These are phyloP conservation scores for Pezicula rhizophila DNA, from an alignment of 2,329 filamentous ascomycete species.

Conservation along the genomic window DNA sequence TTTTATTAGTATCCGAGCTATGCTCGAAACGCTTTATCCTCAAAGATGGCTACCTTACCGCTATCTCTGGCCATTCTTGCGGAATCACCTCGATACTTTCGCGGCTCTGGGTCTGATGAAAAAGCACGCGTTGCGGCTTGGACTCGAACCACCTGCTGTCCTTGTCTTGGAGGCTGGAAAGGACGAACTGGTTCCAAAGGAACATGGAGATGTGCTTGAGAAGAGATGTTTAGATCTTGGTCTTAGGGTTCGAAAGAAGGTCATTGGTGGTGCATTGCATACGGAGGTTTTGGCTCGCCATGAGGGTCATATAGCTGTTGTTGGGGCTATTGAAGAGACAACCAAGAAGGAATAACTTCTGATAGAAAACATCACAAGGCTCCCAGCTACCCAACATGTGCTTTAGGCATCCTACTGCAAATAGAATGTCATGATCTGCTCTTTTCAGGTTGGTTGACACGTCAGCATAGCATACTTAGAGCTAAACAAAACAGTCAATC, in stretches of 20 bases:
- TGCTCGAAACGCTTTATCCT: conserved; percentile 68
- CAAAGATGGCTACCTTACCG: conserved; percentile 76
- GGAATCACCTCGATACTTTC: conserved; percentile 54
- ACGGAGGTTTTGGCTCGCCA: conserved; percentile 46
- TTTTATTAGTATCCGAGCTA: conserved; percentile 63
- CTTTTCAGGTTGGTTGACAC: too few species aligned
- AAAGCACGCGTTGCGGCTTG: conserved; percentile 20
- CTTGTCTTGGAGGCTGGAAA: conserved; percentile 43
- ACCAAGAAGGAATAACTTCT: not conserved
- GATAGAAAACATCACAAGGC: too few species aligned
- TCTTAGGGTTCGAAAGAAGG: conserved; percentile 38
- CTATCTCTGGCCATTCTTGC: conserved; percentile 67
- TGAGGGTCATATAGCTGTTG: conserved; percentile 39
- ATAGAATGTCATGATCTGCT: too few species aligned
- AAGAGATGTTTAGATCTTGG: conserved; percentile 42
- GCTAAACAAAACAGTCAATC: too few species aligned
- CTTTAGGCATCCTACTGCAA: not conserved
- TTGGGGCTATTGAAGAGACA: conserved; percentile 32
- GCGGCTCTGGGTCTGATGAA: conserved; percentile 42
- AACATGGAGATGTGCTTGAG: conserved; percentile 41
- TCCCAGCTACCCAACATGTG: not conserved
- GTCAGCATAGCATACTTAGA: too few species aligned
- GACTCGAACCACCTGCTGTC: conserved; percentile 9
- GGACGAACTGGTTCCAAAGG: conserved; percentile 52
- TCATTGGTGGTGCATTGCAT: conserved; percentile 46